Conservation (phyloP, 495 filamentous ascomycete genomes). For the Hyaloscypha bicolor region DNA sequence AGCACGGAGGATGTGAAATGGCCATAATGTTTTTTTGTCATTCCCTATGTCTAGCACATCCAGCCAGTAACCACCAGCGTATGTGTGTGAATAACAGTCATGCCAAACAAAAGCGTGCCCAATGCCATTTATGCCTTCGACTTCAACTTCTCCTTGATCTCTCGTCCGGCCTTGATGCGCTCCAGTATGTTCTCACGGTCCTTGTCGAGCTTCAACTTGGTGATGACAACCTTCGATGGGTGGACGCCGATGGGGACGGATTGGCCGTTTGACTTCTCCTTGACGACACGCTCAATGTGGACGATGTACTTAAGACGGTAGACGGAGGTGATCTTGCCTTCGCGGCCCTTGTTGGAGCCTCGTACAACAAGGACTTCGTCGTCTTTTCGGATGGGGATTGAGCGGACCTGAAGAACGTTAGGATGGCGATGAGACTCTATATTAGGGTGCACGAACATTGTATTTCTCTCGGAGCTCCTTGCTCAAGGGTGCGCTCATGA, state of each 20-base stretch:
- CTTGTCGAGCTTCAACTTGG: slow-evolving; percentile 97
- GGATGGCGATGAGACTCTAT: slow-evolving; percentile 6
- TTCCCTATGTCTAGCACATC: slow-evolving; percentile 30
- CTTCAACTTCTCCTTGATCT: slow-evolving; percentile 58
- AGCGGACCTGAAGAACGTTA: slow-evolving; percentile 70
- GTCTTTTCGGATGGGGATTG: slow-evolving; percentile 97
- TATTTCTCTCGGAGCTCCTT: slow-evolving; percentile 97
- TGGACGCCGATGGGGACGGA: slow-evolving; percentile 85
- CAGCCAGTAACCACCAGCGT: slow-evolving; percentile 31
- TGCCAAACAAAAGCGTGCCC: slow-evolving; percentile 30
- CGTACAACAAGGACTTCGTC: slow-evolving; percentile 91
- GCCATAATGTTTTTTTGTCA: slow-evolving; percentile 58
- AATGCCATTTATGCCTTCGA: slow-evolving; percentile 25
- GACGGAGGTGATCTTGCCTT: slow-evolving; percentile 91
- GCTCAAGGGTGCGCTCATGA: slow-evolving; percentile 92
- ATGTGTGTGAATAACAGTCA: slow-evolving; percentile 28
- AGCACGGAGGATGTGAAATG: slow-evolving; percentile 55
- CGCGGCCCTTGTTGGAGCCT: slow-evolving; percentile 89
- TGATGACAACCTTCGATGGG: slow-evolving; percentile 93
- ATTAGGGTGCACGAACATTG: slow-evolving; percentile 62
- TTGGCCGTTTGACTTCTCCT: slow-evolving; percentile 94
- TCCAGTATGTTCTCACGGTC: slow-evolving; percentile 94
- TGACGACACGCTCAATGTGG: slow-evolving; percentile 87
- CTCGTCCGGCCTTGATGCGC: slow-evolving; percentile 76
- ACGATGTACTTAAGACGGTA: slow-evolving; percentile 98